Evolutionary conservation across 1,284 basidiomycete species (phyloP), one percentile per base, ranked within the genome.

Genomic region (Chalciporus sp.): DNA sequence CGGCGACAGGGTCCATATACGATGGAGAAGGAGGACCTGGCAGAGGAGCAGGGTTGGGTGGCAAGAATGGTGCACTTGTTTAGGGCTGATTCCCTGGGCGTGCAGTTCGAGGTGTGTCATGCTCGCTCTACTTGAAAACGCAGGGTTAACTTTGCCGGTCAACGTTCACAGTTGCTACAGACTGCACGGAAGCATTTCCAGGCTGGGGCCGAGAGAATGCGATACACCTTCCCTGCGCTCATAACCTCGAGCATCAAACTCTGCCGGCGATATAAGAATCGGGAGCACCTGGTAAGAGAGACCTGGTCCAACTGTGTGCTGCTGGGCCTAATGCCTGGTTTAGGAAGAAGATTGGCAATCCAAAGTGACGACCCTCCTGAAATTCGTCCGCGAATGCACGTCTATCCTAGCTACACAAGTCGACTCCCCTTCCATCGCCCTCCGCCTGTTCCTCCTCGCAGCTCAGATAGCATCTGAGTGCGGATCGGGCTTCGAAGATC

Each of bases 1-100:
- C 75, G 85, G 49, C 74, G 83, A 62, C 80, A 82, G 49, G 82
- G 78, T 12, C 77, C 83, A 17, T 78, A 83, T 57, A 74, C 74
- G 59, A 74, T 77, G 44, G 93, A 95, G 65, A 75, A 86, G 48
- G 91, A 94, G 65, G 95, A 97, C 67, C 80, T 94, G 76, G 94
- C 94, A 0, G 95, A 97, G 71, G 95, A 98, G 70, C 95, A 98
- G 65, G 95, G 95, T 0, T 98, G 95, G 95, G 85, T 97, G 14
- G 94, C 95, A 20, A 79, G 95, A 58, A 96, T 98, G 90, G 90
- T 98, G 3, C 95, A 98, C 76, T 70, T 97, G 29, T 95, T 98
- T 84, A 79, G 85, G 20, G 83, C 92, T 1, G 91, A 96, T 51
- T 88, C 89, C 28, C 70, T 95, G 55, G 86, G 84, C 58, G 83